Conservation (phyloP, 2,329 filamentous ascomycete genomes). For the Pseudogymnoascus sp. region DNA sequence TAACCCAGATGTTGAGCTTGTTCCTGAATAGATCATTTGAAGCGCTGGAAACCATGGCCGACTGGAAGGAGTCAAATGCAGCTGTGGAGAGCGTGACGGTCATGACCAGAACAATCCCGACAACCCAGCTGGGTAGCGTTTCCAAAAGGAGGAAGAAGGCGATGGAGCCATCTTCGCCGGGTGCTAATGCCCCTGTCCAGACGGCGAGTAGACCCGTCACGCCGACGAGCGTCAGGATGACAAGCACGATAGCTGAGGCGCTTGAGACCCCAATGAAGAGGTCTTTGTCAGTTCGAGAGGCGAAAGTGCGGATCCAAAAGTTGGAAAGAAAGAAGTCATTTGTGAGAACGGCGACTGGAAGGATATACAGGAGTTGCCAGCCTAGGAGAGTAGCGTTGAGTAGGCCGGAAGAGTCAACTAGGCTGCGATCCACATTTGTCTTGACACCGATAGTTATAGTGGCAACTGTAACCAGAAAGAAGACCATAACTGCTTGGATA, state of each 20-base stretch:
- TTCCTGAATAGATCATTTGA: slow-evolving; percentile 84
- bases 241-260: slow-evolving; percentile 56
- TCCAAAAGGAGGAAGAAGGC: slow-evolving; percentile 71
- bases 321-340: slow-evolving; percentile 83
- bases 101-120: slow-evolving; percentile 76
- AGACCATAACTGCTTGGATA: slow-evolving; percentile 71
- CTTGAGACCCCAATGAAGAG: slow-evolving; percentile 67
- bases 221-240: slow-evolving; percentile 67
- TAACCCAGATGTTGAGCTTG: slow-evolving; percentile 66
- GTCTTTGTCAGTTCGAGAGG: slow-evolving; percentile 70
- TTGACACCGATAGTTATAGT: slow-evolving; percentile 71
- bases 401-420: slow-evolving; percentile 62
- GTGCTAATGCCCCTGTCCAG: slow-evolving; percentile 64
- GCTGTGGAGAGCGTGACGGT: slow-evolving; percentile 68
- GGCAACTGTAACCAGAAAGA: slow-evolving; percentile 65
- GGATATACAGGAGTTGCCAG: slow-evolving; percentile 80
- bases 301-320: slow-evolving; percentile 80
- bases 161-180: slow-evolving; percentile 58
- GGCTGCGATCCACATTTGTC: slow-evolving; percentile 61
- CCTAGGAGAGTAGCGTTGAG: slow-evolving; percentile 64
- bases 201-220: slow-evolving; percentile 66
- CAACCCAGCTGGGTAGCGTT: slow-evolving; percentile 69
- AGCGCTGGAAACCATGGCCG: slow-evolving; percentile 76
- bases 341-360: slow-evolving; percentile 71
- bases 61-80: slow-evolving; percentile 74